These are phyloP conservation scores for Epicoccum nigrum DNA, from an alignment of 2,329 filamentous ascomycete genomes.

Conservation along the genomic window DNA sequence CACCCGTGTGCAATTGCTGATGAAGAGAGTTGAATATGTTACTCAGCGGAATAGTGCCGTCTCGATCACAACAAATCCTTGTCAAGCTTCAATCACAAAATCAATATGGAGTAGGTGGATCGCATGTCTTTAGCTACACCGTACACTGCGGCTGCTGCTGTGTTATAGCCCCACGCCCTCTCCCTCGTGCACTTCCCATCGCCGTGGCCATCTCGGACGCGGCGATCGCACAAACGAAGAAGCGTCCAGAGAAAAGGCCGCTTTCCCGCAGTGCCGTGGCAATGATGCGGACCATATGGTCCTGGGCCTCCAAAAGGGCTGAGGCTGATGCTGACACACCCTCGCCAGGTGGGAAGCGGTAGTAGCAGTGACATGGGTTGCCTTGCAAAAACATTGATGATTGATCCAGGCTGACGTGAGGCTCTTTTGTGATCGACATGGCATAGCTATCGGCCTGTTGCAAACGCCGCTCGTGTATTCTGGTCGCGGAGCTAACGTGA, in stretches of 20 bases:
- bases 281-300: not conserved
- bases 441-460: not conserved
- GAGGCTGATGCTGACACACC: constrained; percentile 17
- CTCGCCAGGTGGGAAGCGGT: not conserved
- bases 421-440: not conserved
- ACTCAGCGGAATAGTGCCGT: not conserved
- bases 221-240: constrained; percentile 2
- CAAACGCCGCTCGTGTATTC: not conserved
- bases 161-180: not conserved
- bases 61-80: not conserved
- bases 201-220: constrained; percentile 9
- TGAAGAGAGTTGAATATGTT: constrained; percentile 31
- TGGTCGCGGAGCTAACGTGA: not conserved
- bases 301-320: not conserved
- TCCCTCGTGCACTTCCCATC: not conserved
- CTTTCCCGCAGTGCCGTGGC: not conserved
- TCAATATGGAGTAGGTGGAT: not conserved
- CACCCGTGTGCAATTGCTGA: constrained; percentile 22
- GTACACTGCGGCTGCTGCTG: not conserved
- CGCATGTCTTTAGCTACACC: too few species aligned
- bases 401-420: constrained; percentile 10
- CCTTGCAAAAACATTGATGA: not conserved
- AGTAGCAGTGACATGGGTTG: constrained; percentile 3
- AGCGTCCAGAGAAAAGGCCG: not conserved
- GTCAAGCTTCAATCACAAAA: not conserved